Evolutionary conservation across 2,329 filamentous ascomycete species (phyloP), one percentile per base, ranked within the genome.

Genomic region (Penicillium sclerotiorum): DNA sequence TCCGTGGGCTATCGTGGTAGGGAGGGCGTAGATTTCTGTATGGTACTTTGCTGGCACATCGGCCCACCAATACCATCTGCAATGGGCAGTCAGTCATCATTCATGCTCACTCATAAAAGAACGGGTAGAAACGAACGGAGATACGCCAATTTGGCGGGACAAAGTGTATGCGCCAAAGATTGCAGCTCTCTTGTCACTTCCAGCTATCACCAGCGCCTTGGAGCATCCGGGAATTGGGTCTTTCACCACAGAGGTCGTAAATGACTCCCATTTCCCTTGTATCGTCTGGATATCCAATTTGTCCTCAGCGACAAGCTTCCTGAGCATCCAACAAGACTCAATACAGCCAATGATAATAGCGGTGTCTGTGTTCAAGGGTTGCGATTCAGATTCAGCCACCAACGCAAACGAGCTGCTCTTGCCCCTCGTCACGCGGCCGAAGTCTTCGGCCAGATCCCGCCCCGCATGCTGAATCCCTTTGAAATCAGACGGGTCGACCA

Each of bases 131-230:
- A 58, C 51, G 12, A 36, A 53, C 47, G 84, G 85, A 25, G 82
- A 86, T 11, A 89, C 85, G 21, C 87, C 87, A 49, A 89, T 88
- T 64, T 89, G 85, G 68, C 89, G 85, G 18, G 83, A 87, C 40
- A 89, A 68, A 56, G 86, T 85, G 69, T 90, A 90, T 17, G 88
- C 73, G 9, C 87, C 87, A 59, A 80, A 90, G 47, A 90, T 87
- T 2, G 84, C 81, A 12, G 84, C 85, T 53, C 86, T 76, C 47
- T 81, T 81, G 64, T 89, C 85, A 61, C 81, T 85, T 9, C 84
- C 86, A 25, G 81, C 84, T 65, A 90, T 84, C 1, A 89, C 81
- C 15, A 89, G 73, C 1, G 86, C 86, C 51, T 75, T 74, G 1
- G 76, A 62, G 20, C 82, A 79, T 17, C 80, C 83, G 2, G 78